phyloP scores from a whole-genome alignment of 2,329 filamentous ascomycete genomes.

The Fusarium nematophilum region DNA sequence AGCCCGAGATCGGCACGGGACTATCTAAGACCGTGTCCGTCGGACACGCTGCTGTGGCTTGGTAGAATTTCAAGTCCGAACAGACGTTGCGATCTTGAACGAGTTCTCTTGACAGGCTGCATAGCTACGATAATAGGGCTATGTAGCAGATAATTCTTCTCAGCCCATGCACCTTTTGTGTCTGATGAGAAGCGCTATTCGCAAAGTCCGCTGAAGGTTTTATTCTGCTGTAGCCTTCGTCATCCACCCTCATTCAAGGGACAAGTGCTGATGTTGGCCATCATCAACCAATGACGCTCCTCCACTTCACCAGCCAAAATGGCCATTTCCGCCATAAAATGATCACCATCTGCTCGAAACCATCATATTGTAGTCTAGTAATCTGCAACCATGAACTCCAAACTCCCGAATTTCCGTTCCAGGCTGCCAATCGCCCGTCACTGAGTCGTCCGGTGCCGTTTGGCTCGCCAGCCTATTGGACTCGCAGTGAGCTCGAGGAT shows the following conservation, averaged over 20 bases:
- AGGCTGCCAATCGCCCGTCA: slow-evolving; percentile 4
- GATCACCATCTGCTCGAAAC: slow-evolving; percentile 9
- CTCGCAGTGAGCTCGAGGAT: background rate
- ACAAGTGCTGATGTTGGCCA: slow-evolving; percentile 23
- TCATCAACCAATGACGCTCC: slow-evolving; percentile 30
- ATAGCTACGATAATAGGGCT: too few relatives aligned
- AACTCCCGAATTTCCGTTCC: slow-evolving; percentile 32
- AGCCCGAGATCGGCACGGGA: background rate
- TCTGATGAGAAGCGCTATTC: too few relatives aligned
- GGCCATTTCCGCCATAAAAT: slow-evolving; percentile 16
- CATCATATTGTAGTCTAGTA: slow-evolving; percentile 14
- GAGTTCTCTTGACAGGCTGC: too few relatives aligned
- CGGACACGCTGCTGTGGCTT: slow-evolving; percentile 19
- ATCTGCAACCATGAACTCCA: slow-evolving; percentile 37
- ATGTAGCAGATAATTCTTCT: too few relatives aligned
- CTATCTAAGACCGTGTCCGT: slow-evolving; percentile 3
- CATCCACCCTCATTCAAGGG: background rate
- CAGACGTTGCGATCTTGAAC: slow-evolving; percentile 14
- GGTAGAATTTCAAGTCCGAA: slow-evolving; percentile 11
- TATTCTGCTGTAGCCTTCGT: slow-evolving; percentile 12
- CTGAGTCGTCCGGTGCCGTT: background rate
- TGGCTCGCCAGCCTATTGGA: background rate
- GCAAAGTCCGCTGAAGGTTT: too few relatives aligned
- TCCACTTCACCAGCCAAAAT: slow-evolving; percentile 10
- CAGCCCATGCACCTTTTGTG: too few relatives aligned